These are phyloP conservation scores for Zelonia costaricensis DNA, from an alignment of 208 protist genomes.

Conservation along the genomic window DNA sequence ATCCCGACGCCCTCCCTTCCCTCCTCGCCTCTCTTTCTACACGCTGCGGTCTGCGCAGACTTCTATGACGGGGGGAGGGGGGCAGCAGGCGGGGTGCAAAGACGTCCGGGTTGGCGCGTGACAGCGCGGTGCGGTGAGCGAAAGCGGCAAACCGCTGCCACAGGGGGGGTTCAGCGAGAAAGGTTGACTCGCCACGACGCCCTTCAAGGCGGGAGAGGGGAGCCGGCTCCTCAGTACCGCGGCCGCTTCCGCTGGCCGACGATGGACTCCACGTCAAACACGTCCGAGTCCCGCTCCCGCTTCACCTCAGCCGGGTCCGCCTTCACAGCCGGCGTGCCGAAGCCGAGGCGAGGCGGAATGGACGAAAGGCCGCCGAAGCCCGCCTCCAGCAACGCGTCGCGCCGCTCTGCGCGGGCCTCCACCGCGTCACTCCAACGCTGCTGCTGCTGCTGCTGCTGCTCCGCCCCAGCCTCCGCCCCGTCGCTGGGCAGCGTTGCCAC, in stretches of 20 bases:
- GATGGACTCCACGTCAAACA: slow-evolving; percentile 65
- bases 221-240: slow-evolving; percentile 4
- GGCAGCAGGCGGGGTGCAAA: no score
- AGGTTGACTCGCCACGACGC: no score
- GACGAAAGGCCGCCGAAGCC: slow-evolving; percentile 24
- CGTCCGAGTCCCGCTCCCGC: slow-evolving; percentile 47
- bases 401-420: slow-evolving; percentile 6
- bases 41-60: no score
- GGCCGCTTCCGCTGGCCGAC: slow-evolving; percentile 30
- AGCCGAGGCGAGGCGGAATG: slow-evolving; percentile 18
- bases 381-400: slow-evolving; percentile 27
- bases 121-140: no score
- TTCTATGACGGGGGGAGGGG: no score
- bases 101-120: no score
- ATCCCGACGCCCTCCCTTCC: no score
- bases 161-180: no score
- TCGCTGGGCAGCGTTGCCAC: neutral
- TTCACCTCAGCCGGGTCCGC: slow-evolving; percentile 34
- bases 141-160: no score
- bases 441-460: slow-evolving; percentile 4
- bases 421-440: slow-evolving; percentile 16
- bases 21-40: no score
- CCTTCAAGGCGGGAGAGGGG: no score
- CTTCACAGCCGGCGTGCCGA: slow-evolving; percentile 9
- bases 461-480: neutral